Evolutionary conservation across 352 stramenopile species (phyloP), one percentile per base, ranked within the genome.

Genomic region (Thraustochytrium striatum): DNA sequence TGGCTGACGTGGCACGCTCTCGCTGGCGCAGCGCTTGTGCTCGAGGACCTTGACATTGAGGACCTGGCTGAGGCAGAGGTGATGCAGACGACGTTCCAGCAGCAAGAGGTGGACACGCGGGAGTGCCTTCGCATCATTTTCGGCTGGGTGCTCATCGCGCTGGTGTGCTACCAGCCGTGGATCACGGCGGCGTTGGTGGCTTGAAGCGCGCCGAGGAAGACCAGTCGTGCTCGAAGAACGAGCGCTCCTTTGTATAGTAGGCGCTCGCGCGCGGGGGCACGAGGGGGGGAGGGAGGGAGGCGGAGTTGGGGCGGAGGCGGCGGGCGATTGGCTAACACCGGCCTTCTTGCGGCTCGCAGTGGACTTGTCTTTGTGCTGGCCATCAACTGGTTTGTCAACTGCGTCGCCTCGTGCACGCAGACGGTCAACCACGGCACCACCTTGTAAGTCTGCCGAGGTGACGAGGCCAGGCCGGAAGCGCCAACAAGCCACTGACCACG

Each of bases 121-220:
- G 65, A 75, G 32, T 75, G 65, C 65, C 16, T 13, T 0, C 44
- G 65, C 2, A 9, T 75, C 25, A 16, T 13, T 9, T 39, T 38
- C 9, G 65, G 65, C 39, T 75, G 65, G 65, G 21, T 39, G 2
- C 68, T 39, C 36, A 30, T 75, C 30, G 58, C 39, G 11, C 19
- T 75, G 13, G 65, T 75, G 13, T 75, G 65, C 36, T 75, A 75
- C 39, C 41, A 39, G 32, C 65, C 65, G 1, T 75, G 65, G 65
- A 61, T 75, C 32, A 43, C 50, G 5, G 47, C 25, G 13, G 11
- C 68, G 16, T 25, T 41, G 9, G 9, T 68, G 11, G 3, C 13
- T 32, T 58, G 39, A 16, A 8, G 44, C 25, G 30, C 9, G 28
- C 11, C 2, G 16, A 61, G 5, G 1, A 9, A 62, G 25, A n/a